phyloP scores from a whole-genome alignment of 768 basidiomycete genomes.

The Mycena kentingensis region DNA sequence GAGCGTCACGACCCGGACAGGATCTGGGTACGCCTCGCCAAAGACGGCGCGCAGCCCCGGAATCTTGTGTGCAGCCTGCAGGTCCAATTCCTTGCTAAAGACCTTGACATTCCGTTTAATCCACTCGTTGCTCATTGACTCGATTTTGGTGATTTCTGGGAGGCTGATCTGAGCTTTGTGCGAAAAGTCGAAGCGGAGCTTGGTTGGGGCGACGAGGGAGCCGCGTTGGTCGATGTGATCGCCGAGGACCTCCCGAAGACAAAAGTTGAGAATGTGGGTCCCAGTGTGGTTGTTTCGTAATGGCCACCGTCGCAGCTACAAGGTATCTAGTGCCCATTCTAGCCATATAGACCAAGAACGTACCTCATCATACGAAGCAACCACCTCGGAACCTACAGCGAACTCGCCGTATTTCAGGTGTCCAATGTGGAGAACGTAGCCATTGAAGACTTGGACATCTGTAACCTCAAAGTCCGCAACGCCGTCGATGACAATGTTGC shows the following conservation, averaged over 20 bases:
- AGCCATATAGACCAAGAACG: conserved; percentile 6
- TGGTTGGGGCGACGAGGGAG: conserved; percentile 92
- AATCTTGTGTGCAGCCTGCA: conserved; percentile 79
- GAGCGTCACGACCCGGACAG: conserved; percentile 91
- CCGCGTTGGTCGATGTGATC: conserved; percentile 99
- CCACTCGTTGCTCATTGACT: conserved; percentile 84
- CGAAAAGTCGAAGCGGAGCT: conserved; percentile 97
- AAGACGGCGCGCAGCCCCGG: conserved; percentile 96
- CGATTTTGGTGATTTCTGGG: conserved; percentile 80
- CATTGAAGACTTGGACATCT: conserved; percentile 92
- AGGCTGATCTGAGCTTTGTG: conserved; percentile 87
- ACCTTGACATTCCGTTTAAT: conserved; percentile 88
- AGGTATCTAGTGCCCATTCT: background rate
- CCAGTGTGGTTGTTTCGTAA: conserved; percentile 97
- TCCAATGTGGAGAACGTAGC: conserved; percentile 94
- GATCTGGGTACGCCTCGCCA: conserved; percentile 97
- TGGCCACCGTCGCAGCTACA: conserved; percentile 88
- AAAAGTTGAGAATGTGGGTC: conserved; percentile 96
- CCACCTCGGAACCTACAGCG: conserved; percentile 75
- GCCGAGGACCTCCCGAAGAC: conserved; percentile 89
- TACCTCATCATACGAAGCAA: conserved; percentile 93
- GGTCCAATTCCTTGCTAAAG: conserved; percentile 81
- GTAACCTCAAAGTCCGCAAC: conserved; percentile 90
- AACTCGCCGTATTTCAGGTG: conserved; percentile 86
- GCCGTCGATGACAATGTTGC: conserved; percentile 91